phyloP scores from a whole-genome alignment of 768 basidiomycete genomes.

The Termitomyces sp. region DNA sequence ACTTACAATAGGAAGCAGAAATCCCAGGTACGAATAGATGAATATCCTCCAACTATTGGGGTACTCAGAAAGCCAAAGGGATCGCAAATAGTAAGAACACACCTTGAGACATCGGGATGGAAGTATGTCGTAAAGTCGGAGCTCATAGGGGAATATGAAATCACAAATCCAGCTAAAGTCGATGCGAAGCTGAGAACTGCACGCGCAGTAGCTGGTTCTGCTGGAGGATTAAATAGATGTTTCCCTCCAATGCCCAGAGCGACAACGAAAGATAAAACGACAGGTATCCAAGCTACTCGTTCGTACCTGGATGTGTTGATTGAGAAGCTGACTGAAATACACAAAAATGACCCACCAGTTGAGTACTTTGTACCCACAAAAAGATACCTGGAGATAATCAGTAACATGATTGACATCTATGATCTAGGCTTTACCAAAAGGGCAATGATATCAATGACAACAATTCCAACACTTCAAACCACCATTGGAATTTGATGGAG shows the following conservation, averaged over 20 bases:
- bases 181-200: slow-evolving; percentile 61
- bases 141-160: slow-evolving; percentile 55
- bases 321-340: not conserved
- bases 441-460: slow-evolving; percentile 66
- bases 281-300: slow-evolving; percentile 70
- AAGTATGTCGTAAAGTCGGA: slow-evolving; percentile 79
- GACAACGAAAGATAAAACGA: slow-evolving; percentile 68
- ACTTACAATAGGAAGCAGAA: slow-evolving; percentile 52
- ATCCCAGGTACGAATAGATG: slow-evolving; percentile 62
- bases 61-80: not conserved
- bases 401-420: slow-evolving; percentile 9
- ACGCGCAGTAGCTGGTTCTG: slow-evolving; percentile 47
- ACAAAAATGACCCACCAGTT: slow-evolving; percentile 28
- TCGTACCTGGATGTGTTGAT: slow-evolving; percentile 47
- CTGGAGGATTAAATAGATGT: slow-evolving; percentile 47
- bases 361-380: slow-evolving; percentile 47
- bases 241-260: slow-evolving; percentile 72
- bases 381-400: slow-evolving; percentile 36
- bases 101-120: slow-evolving; percentile 54
- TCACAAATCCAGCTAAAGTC: slow-evolving; percentile 66
- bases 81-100: not conserved
- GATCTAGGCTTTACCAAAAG: slow-evolving; percentile 47
- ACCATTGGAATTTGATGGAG: not conserved
- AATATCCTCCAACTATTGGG: slow-evolving; percentile 57
- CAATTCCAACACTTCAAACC: slow-evolving; percentile 64